Evolutionary conservation across 129 eudicot species (phyloP).

Genomic region (Rutidosis leptorrhynchoides): DNA sequence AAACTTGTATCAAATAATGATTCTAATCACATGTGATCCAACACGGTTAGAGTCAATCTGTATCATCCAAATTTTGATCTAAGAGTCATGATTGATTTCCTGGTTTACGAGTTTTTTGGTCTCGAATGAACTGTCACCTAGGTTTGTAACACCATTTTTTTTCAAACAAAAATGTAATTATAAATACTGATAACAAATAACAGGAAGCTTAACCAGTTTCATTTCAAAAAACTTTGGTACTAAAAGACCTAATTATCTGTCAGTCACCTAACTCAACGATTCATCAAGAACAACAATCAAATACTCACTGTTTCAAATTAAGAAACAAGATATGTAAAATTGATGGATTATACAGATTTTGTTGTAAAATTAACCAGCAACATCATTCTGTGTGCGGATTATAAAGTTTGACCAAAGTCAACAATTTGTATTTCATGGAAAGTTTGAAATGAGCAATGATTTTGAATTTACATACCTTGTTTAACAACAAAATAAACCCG

Average conservation of each 20-base stretch:
- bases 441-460: background rate
- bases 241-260: background rate
- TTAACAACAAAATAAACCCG: background rate
- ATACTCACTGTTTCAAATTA: too few species aligned
- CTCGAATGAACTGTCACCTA: background rate
- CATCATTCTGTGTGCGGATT: background rate
- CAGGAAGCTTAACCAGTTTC: background rate
- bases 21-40: background rate
- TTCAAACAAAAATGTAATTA: too few species aligned
- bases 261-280: background rate
- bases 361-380: background rate
- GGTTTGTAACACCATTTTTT: background rate
- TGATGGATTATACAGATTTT: background rate
- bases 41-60: background rate
- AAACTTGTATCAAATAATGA: background rate
- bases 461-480: background rate
- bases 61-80: background rate
- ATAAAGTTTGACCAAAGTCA: constrained; percentile 14
- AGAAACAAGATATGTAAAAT: background rate
- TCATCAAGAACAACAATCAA: too few species aligned
- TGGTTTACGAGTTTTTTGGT: background rate
- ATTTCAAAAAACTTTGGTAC: background rate
- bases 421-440: background rate
- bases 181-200: too few species aligned
- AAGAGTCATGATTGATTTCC: background rate